These are phyloP conservation scores for Akanthomyces lecanii DNA, from an alignment of 2,329 filamentous ascomycete genomes.

Conservation along the genomic window DNA sequence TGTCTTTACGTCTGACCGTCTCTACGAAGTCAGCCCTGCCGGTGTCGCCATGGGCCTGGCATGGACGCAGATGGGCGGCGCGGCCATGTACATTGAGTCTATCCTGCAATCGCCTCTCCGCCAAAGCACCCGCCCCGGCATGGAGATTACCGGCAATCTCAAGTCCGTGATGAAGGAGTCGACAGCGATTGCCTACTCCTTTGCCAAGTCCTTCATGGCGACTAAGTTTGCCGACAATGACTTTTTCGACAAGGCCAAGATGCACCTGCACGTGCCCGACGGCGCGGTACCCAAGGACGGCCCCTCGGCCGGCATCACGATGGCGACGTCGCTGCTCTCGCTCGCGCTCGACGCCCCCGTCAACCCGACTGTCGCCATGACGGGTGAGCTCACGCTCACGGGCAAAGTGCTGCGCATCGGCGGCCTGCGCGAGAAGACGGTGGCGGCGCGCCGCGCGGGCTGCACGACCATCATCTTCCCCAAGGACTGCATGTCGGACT, in stretches of 20 bases:
- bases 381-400: constrained; percentile 91
- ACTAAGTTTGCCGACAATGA: constrained; percentile 81
- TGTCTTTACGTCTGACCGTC: constrained; percentile 88
- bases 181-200: constrained; percentile 90
- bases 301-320: constrained; percentile 90
- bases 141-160: constrained; percentile 92
- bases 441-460: constrained; percentile 86
- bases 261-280: constrained; percentile 95
- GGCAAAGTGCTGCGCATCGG: constrained; percentile 95
- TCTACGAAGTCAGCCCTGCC: constrained; percentile 89
- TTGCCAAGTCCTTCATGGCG: constrained; percentile 84
- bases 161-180: constrained; percentile 99
- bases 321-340: constrained; percentile 89
- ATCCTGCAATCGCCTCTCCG: constrained; percentile 83
- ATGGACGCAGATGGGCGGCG: constrained; percentile 96
- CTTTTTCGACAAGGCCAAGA: constrained; percentile 93
- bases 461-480: constrained; percentile 95
- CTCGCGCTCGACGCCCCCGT: constrained; percentile 75
- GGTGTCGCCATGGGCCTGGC: constrained; percentile 97
- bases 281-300: constrained; percentile 95
- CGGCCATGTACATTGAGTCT: constrained; percentile 94
- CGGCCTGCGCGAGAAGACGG: constrained; percentile 92
- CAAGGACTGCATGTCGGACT: constrained; percentile 91
- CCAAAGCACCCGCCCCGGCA: constrained; percentile 66
- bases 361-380: constrained; percentile 91